These are phyloP conservation scores for Solanum gracilifrons DNA, from an alignment of 257 asterid species.

Conservation along the genomic window DNA sequence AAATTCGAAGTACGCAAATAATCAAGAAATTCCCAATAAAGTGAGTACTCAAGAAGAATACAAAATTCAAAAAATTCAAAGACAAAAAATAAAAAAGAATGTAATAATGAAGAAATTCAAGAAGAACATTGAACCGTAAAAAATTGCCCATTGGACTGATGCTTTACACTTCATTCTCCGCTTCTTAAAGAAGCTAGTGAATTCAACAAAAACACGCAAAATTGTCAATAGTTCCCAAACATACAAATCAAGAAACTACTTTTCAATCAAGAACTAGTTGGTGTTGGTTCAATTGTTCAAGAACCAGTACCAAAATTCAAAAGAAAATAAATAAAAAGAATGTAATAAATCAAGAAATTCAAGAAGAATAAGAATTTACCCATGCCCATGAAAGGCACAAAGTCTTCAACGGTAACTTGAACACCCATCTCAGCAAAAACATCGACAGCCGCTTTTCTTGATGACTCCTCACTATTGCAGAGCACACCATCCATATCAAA, in stretches of 20 bases:
- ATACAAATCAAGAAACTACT: background rate
- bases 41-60: background rate
- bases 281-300: too few species aligned
- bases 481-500: conserved; percentile 98
- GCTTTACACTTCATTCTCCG: background rate
- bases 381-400: conserved; percentile 92
- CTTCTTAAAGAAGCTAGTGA: background rate
- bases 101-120: background rate
- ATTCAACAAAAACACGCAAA: background rate
- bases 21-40: background rate
- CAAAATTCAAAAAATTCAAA: background rate
- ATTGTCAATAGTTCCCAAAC: background rate
- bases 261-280: background rate
- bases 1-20: background rate
- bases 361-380: conserved; percentile 25
- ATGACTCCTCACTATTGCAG: conserved; percentile 85
- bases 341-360: background rate
- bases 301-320: too few species aligned
- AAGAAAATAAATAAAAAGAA: background rate
- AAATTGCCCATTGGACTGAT: background rate
- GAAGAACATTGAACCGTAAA: background rate
- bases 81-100: background rate
- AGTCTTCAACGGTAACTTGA: conserved; percentile 66
- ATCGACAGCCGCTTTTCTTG: conserved; percentile 88
- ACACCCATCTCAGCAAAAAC: conserved; percentile 94